Conservation (phyloP, 2,329 filamentous ascomycete genomes). For the Allantophomopsis cytisporea region DNA sequence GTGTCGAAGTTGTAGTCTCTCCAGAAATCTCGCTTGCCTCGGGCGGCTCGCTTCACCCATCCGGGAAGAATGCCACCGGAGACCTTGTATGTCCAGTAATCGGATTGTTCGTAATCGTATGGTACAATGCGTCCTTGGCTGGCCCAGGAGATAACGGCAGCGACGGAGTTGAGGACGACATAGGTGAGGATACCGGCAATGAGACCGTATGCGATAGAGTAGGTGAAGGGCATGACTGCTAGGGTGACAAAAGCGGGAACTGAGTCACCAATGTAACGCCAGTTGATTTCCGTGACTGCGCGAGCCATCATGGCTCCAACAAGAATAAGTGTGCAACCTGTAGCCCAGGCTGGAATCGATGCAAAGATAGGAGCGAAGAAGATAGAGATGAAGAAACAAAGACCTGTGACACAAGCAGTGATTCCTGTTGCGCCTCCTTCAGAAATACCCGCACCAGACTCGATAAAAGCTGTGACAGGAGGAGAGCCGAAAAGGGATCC, state of each 20-base stretch:
- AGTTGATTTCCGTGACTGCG: constrained; percentile 74
- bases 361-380: constrained; percentile 89
- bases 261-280: constrained; percentile 73
- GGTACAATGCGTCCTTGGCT: constrained; percentile 61
- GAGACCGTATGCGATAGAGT: constrained; percentile 76
- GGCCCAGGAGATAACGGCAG: constrained; percentile 53
- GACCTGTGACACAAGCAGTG: constrained; percentile 64
- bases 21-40: constrained; percentile 68
- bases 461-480: constrained; percentile 77
- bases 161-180: constrained; percentile 57
- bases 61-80: constrained; percentile 62
- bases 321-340: constrained; percentile 74
- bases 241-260: constrained; percentile 78
- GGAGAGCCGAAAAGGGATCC: constrained; percentile 66
- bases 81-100: constrained; percentile 68
- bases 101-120: constrained; percentile 61
- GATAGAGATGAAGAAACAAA: constrained; percentile 77
- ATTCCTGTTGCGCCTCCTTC: constrained; percentile 77
- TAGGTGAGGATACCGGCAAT: constrained; percentile 70
- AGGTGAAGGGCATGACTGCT: constrained; percentile 79
- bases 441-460: constrained; percentile 80
- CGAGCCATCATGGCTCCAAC: constrained; percentile 82
- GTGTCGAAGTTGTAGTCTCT: constrained; percentile 20
- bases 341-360: constrained; percentile 80
- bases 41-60: constrained; percentile 51